A percentile compares a stretch with the other conserved stretches of the same genome.
Conservation (phyloP, 768 basidiomycete genomes). For the Tubosaeta brunneosetosa region DNA sequence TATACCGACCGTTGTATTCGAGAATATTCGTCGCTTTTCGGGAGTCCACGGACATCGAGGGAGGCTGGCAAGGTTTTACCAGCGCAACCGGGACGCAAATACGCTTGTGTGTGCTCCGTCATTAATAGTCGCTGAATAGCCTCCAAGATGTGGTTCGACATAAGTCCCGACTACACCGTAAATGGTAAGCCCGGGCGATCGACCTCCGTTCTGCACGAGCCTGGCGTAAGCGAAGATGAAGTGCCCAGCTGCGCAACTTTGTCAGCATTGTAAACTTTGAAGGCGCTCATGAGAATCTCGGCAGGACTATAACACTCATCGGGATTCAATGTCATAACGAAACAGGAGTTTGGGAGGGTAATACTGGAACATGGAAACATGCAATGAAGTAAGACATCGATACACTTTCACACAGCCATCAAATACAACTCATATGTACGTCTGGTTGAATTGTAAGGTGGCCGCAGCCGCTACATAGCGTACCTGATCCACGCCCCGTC, state of each 20-base stretch:
- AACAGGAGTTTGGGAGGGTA: slow-evolving; percentile 20
- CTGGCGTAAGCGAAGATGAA: background rate
- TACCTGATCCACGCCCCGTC: slow-evolving; percentile 29
- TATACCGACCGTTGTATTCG: background rate
- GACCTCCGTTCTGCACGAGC: background rate
- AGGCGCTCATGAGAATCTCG: background rate
- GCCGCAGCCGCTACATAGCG: slow-evolving; percentile 47
- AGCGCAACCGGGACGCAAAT: background rate
- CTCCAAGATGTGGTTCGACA: background rate
- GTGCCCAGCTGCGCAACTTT: background rate
- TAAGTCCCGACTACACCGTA: background rate
- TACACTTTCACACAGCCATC: slow-evolving; percentile 31
- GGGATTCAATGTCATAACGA: slow-evolving; percentile 16
- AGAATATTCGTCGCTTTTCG: background rate
- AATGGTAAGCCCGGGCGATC: background rate
- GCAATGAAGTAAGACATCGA: slow-evolving; percentile 30
- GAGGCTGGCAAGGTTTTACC: slow-evolving; percentile 1
- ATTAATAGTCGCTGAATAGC: background rate
- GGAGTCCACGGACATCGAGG: slow-evolving; percentile 1
- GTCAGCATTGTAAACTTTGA: background rate
- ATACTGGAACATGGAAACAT: slow-evolving; percentile 32
- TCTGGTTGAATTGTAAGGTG: slow-evolving; percentile 15
- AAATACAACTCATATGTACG: slow-evolving; percentile 28
- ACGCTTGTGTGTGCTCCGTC: background rate
- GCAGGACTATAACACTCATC: slow-evolving; percentile 13